Conservation (phyloP, 257 asterid genomes). For the Ligustrum vulgare region DNA sequence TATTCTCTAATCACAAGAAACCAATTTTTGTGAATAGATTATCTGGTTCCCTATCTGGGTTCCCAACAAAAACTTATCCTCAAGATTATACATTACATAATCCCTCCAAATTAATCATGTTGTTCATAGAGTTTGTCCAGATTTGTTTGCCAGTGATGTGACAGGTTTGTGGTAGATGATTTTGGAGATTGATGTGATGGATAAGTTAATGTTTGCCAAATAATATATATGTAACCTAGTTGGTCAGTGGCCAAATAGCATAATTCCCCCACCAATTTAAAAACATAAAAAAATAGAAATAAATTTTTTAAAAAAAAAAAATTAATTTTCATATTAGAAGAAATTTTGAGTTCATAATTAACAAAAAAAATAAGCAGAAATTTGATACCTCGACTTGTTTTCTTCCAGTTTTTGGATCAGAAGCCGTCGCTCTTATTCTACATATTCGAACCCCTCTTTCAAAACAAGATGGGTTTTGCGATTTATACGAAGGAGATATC, state of each 20-base stretch:
- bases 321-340: not conserved
- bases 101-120: too few species aligned
- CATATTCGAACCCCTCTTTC: conserved; percentile 29
- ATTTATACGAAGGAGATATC: conserved; percentile 37
- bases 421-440: conserved; percentile 49
- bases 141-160: too few species aligned
- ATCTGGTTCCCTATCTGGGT: too few species aligned
- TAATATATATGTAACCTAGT: too few species aligned
- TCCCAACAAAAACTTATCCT: conserved; percentile 31
- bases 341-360: not conserved
- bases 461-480: conserved; percentile 34
- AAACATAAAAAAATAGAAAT: conserved; percentile 6
- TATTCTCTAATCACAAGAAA: too few species aligned
- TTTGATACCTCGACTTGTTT: conserved; percentile 62
- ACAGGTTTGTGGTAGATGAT: too few species aligned
- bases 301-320: not conserved
- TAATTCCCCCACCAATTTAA: too few species aligned
- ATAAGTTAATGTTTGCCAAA: too few species aligned
- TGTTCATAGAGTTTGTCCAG: too few species aligned
- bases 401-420: conserved; percentile 51
- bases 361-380: not conserved
- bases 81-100: conserved; percentile 60
- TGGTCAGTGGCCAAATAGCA: too few species aligned
- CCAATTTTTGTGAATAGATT: too few species aligned
- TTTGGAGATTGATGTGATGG: too few species aligned